Conservation (phyloP, 2,329 filamentous ascomycete genomes). For the Tolypocladium sp. region DNA sequence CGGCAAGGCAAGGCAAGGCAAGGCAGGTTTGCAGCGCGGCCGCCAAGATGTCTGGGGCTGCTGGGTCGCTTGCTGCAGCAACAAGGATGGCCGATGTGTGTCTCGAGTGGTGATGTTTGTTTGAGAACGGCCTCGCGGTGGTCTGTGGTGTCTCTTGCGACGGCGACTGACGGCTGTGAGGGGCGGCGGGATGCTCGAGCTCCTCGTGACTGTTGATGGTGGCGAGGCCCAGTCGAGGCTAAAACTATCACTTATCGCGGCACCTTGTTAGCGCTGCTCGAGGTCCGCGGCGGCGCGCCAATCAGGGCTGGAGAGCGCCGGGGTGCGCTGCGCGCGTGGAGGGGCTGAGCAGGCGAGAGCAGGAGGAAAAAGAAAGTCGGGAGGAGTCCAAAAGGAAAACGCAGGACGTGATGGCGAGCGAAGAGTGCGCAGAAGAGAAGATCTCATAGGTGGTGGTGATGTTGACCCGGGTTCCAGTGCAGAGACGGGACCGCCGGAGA, state of each 20-base stretch:
- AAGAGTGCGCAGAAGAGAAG: not conserved
- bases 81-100: not conserved
- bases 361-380: not conserved
- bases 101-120: not conserved
- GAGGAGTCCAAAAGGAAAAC: not conserved
- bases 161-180: not conserved
- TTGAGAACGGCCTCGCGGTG: not conserved
- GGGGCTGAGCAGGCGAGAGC: not conserved
- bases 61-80: not conserved
- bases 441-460: not conserved
- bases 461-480: not conserved
- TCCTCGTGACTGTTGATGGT: not conserved
- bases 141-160: not conserved
- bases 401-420: not conserved
- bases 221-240: not conserved
- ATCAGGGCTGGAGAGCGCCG: not conserved
- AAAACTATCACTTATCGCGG: not conserved
- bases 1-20: constrained; percentile 1
- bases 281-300: not conserved
- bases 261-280: not conserved
- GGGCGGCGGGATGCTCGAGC: not conserved
- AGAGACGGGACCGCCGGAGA: not conserved
- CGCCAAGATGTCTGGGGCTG: not conserved
- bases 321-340: not conserved
- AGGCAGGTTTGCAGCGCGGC: not conserved